Base-by-base conservation (phyloP, 495 filamentous ascomycete genomes). In the Tuber brumale region DNA sequence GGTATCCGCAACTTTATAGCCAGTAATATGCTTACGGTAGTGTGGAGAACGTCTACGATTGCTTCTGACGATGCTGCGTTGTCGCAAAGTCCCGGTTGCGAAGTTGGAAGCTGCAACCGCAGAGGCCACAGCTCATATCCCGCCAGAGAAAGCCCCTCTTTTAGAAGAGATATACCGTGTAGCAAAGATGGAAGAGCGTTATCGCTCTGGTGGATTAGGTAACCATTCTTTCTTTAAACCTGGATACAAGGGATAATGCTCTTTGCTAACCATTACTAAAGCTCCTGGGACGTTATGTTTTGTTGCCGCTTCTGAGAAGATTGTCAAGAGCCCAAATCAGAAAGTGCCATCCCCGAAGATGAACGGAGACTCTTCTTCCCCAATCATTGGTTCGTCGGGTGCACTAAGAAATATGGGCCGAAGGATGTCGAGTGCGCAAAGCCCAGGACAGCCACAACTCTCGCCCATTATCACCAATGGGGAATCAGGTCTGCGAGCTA, bases 111-210 rank as follows among this genome's bases (percentile, higher is more conserved):
- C 75, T 43, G 82, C 83, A 23, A 84, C 83, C 18, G 76, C 80
- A 57, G 83, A 84, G 66, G 80, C 84, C 70, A 78, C 76, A 42
- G 80, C 79, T 5, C 80, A 83, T 45, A 82, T 84, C 51, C 81
- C 81, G 7, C 76, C 73, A 37, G 76, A 83, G 70, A 76, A 83
- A 61, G 76, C 80, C 31, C 75, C 76, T 9, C 78, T 89, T 51
- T 79, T 89, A 21, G 85, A 86, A 31, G 88, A 89, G 79, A 86
- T 89, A 8, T 87, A 89, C 70, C 84, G 84, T 5, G 87, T 89
- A 19, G 84, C 88, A 72, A 86, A 85, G 79, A 80, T 88, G 81
- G 88, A 89, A 80, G 87, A 88, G 76, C 84, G 87, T 9, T 87
- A 83, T 78, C 85, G 87, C 70, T 83, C 84, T 39, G 85, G 87